Evolutionary conservation across 805 yeast species (phyloP).

Genomic region (Candida sonorensis): DNA sequence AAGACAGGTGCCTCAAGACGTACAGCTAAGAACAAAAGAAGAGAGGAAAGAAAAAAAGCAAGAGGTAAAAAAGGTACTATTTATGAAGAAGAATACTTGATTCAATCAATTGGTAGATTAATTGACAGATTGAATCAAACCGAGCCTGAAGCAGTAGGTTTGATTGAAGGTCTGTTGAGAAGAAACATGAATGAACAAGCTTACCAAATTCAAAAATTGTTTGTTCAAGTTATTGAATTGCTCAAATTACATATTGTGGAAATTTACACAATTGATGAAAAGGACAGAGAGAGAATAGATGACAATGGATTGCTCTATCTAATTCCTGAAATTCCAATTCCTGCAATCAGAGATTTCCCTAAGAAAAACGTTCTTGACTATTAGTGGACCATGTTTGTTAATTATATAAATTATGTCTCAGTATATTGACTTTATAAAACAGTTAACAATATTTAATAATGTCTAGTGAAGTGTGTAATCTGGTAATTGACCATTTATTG

Average conservation of each 20-base stretch:
- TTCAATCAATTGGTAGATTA: slow-evolving; percentile 81
- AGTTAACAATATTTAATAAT: no score
- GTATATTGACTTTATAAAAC: no score
- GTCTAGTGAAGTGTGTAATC: no score
- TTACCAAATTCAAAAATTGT: slow-evolving; percentile 63
- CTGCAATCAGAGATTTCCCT: slow-evolving; percentile 59
- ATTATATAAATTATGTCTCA: no score
- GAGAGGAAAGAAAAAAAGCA: slow-evolving; percentile 94
- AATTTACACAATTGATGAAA: slow-evolving; percentile 74
- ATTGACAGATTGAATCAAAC: slow-evolving; percentile 75
- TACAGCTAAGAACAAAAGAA: slow-evolving; percentile 84
- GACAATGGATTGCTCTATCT: slow-evolving; percentile 81
- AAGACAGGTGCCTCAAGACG: slow-evolving; percentile 92
- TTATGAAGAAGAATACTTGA: slow-evolving; percentile 92
- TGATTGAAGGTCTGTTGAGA: slow-evolving; percentile 72
- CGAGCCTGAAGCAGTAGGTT: slow-evolving; percentile 60
- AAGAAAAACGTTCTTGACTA: slow-evolving; percentile 52
- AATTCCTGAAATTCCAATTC: slow-evolving; percentile 70
- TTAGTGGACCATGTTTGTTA: slow-evolving; percentile 24
- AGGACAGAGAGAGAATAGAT: slow-evolving; percentile 82
- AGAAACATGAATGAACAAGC: slow-evolving; percentile 75
- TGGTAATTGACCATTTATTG: no score
- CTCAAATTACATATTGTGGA: slow-evolving; percentile 61
- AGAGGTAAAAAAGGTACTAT: slow-evolving; percentile 97
- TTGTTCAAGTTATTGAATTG: slow-evolving; percentile 47